Evolutionary conservation across 2,329 filamentous ascomycete species (phyloP), one percentile per base, ranked within the genome.

Genomic region (Talaromyces piceae): DNA sequence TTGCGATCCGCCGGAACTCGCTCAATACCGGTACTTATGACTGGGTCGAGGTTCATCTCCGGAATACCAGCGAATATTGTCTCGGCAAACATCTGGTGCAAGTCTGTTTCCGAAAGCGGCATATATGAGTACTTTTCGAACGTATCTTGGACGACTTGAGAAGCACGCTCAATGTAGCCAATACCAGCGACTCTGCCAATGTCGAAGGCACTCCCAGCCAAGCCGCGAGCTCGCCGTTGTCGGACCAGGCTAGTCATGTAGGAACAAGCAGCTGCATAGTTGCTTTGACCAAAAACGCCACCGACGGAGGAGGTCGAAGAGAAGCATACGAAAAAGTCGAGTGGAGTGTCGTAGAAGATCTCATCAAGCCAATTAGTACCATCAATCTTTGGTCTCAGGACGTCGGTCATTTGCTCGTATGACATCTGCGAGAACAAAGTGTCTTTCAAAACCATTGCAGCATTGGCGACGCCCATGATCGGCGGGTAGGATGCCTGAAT

Each of bases 51-150:
- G 25, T 26, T 31, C 25, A 47, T 39, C 8, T 49, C 47, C 6
- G 72, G 69, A 5, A 61, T 63, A 4, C 76, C 74, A 0, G 69
- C 68, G 0, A 67, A 59, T 23, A 80, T 72, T 6, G 76, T 74
- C 57, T 80, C 76, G 6, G 77, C 66, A 53, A 79, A 76, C 64
- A 76, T 71, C 56, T 77, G 72, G 56, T 78, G 75, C 13, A 79
- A 58, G 51, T 78, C 76, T 4, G 68, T 65, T 59, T 79, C 77
- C 1, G 76, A 77, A 11, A 79, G 67, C 16, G 27, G 23, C 5
- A n/a, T 16, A 13, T 28, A 45, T 23, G 23, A 41, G 8, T 49
- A 20, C 9, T 25, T 31, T 7, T 33, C 25, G 22, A 45, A 45
- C n/a, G 20, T 31, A 5, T 47, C 50, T 20, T 18, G 45, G 22